Percentiles rank a stretch among this genome's conserved stretches.
Conservation (phyloP, 106 monocot genomes). For the Dendrobium huoshanense region DNA sequence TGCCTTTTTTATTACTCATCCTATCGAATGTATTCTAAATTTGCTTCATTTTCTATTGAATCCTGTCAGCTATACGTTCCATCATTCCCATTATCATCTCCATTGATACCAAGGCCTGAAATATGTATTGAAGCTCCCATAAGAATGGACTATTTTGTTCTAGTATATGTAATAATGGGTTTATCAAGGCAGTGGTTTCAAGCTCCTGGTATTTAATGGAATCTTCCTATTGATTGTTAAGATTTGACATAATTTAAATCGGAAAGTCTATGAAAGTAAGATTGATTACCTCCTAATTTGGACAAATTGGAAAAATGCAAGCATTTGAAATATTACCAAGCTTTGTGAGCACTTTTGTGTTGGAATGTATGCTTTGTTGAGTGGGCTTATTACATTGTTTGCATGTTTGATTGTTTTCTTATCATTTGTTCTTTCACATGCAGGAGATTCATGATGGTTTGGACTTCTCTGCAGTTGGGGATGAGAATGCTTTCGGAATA, state of each 20-base stretch:
- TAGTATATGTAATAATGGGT: background rate
- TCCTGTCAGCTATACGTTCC: too few species aligned
- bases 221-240: background rate
- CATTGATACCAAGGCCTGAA: too few species aligned
- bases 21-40: too few species aligned
- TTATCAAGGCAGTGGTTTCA: background rate
- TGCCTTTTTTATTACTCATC: too few species aligned
- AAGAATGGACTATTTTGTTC: too few species aligned
- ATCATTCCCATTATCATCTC: too few species aligned
- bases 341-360: background rate
- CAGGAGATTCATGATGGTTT: conserved; percentile 89
- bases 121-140: too few species aligned
- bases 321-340: background rate
- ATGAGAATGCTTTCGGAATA: conserved; percentile 50
- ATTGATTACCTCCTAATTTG: background rate
- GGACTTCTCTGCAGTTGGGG: conserved; percentile 47
- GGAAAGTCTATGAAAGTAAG: background rate
- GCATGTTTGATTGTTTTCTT: background rate
- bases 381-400: background rate
- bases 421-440: conserved; percentile 9
- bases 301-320: background rate
- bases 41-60: too few species aligned
- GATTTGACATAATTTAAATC: background rate
- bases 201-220: background rate
- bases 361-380: background rate